Evolutionary conservation across 768 basidiomycete genomes (phyloP).

Genomic region (Trametes cingulata): DNA sequence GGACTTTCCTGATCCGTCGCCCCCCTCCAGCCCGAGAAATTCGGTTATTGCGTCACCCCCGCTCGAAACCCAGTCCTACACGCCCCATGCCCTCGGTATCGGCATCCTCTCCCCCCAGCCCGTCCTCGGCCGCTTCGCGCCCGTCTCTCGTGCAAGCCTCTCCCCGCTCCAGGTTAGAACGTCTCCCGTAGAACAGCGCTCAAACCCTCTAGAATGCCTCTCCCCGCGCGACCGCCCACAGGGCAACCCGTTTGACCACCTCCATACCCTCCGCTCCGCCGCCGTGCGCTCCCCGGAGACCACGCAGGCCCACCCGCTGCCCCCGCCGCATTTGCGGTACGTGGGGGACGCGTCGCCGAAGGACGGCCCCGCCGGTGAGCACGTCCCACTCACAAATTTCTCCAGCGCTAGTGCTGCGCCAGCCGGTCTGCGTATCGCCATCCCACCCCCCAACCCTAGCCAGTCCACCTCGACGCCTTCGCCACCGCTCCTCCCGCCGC

Average conservation of each 20-base stretch:
- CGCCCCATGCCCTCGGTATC: slow-evolving; percentile 28
- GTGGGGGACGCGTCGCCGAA: slow-evolving; percentile 15
- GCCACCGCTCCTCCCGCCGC: slow-evolving; percentile 19
- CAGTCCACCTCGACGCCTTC: slow-evolving; percentile 23
- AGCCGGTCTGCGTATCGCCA: slow-evolving; percentile 22
- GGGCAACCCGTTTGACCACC: slow-evolving; percentile 11
- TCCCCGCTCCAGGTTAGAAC: slow-evolving; percentile 19
- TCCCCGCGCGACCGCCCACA: slow-evolving; percentile 9
- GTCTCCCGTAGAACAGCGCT: slow-evolving; percentile 20
- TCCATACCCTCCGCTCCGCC: not conserved
- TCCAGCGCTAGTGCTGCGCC: slow-evolving; percentile 11
- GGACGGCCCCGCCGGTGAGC: slow-evolving; percentile 9
- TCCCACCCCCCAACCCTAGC: slow-evolving; percentile 25
- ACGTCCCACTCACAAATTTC: slow-evolving; percentile 12
- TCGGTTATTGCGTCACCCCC: slow-evolving; percentile 18
- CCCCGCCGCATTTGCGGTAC: slow-evolving; percentile 17
- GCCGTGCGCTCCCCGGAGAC: slow-evolving; percentile 7
- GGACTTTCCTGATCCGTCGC: slow-evolving; percentile 11
- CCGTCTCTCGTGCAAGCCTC: slow-evolving; percentile 20
- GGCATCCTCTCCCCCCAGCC: slow-evolving; percentile 30
- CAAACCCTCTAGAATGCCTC: slow-evolving; percentile 20
- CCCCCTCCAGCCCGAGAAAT: slow-evolving; percentile 13
- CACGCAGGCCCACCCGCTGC: slow-evolving; percentile 9
- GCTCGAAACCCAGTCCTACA: slow-evolving; percentile 22
- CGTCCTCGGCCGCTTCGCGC: slow-evolving; percentile 24